Evolutionary conservation across 768 basidiomycete genomes (phyloP).

Genomic region (Xerocomus potaroensis): DNA sequence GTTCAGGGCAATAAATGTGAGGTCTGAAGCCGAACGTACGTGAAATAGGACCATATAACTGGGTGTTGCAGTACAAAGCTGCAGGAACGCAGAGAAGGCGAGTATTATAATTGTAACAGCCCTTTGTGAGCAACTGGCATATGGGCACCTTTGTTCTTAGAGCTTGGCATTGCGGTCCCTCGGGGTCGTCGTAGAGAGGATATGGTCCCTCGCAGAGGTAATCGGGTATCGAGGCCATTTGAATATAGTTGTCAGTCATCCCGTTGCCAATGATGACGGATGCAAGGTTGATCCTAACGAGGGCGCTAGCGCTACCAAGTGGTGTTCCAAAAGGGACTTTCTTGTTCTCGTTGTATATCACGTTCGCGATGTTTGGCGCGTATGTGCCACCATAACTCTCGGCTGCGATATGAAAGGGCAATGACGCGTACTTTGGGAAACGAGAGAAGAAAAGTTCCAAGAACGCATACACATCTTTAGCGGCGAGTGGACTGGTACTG

Average conservation of each 20-base stretch:
- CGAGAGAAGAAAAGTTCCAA: slow-evolving; percentile 74
- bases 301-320: slow-evolving; percentile 34
- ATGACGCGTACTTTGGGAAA: slow-evolving; percentile 66
- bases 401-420: slow-evolving; percentile 75
- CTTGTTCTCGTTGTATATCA: slow-evolving; percentile 77
- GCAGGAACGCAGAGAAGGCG: slow-evolving; percentile 72
- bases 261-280: slow-evolving; percentile 88
- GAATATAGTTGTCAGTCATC: slow-evolving; percentile 75
- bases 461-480: slow-evolving; percentile 87
- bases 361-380: slow-evolving; percentile 79
- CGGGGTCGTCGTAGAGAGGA: slow-evolving; percentile 68
- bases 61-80: slow-evolving; percentile 71
- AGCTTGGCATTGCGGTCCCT: slow-evolving; percentile 61
- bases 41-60: slow-evolving; percentile 67
- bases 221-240: slow-evolving; percentile 78
- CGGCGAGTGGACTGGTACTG: slow-evolving; percentile 78
- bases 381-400: slow-evolving; percentile 81
- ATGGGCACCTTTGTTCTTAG: slow-evolving; percentile 63
- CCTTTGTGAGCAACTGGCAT: slow-evolving; percentile 69
- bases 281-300: slow-evolving; percentile 73
- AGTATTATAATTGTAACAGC: slow-evolving; percentile 61
- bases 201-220: slow-evolving; percentile 81
- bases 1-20: neutral
- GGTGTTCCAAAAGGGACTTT: slow-evolving; percentile 42
- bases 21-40: slow-evolving; percentile 39